phyloP scores from a whole-genome alignment of 1,284 basidiomycete species.

The Puccinia triticina region DNA sequence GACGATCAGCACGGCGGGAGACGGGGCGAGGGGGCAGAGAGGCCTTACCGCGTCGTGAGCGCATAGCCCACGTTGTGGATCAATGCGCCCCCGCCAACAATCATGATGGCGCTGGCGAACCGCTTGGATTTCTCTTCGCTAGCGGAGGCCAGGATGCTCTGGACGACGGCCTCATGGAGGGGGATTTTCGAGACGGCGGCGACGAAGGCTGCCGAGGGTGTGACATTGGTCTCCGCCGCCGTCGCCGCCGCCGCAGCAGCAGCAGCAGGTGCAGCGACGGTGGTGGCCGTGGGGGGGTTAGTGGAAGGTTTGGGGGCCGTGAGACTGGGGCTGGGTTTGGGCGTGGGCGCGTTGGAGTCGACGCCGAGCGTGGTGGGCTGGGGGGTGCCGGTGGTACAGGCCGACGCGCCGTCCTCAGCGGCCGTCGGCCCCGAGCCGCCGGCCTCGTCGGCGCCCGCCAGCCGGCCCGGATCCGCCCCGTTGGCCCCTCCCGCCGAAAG shows the following conservation, averaged over 20 bases:
- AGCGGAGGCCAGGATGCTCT: slow-evolving; percentile 79
- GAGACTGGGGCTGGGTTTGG: slow-evolving; percentile 36
- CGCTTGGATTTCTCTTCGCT: slow-evolving; percentile 87
- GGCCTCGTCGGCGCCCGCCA: slow-evolving; percentile 5
- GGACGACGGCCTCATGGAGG: slow-evolving; percentile 90
- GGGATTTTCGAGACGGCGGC: slow-evolving; percentile 87
- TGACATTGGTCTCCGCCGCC: slow-evolving; percentile 51
- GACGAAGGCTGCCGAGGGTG: slow-evolving; percentile 69
- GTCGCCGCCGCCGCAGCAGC: slow-evolving; percentile 43
- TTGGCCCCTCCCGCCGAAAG: background rate
- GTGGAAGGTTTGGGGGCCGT: background rate
- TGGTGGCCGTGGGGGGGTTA: background rate
- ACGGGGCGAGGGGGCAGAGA: background rate
- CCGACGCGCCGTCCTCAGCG: slow-evolving; percentile 36
- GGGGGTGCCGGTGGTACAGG: slow-evolving; percentile 18
- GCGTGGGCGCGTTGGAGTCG: slow-evolving; percentile 46
- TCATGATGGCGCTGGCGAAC: slow-evolving; percentile 82
- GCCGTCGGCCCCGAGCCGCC: background rate
- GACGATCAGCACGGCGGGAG: background rate
- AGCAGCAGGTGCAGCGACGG: too few relatives aligned
- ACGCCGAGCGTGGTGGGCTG: slow-evolving; percentile 29
- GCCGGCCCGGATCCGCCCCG: slow-evolving; percentile 14
- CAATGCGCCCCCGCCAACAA: slow-evolving; percentile 77
- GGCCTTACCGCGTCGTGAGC: slow-evolving; percentile 60
- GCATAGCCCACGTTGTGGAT: slow-evolving; percentile 61